Evolutionary conservation across 495 filamentous ascomycete species (phyloP), one percentile per base, ranked within the genome.

Genomic region (Ascobolus immersus): DNA sequence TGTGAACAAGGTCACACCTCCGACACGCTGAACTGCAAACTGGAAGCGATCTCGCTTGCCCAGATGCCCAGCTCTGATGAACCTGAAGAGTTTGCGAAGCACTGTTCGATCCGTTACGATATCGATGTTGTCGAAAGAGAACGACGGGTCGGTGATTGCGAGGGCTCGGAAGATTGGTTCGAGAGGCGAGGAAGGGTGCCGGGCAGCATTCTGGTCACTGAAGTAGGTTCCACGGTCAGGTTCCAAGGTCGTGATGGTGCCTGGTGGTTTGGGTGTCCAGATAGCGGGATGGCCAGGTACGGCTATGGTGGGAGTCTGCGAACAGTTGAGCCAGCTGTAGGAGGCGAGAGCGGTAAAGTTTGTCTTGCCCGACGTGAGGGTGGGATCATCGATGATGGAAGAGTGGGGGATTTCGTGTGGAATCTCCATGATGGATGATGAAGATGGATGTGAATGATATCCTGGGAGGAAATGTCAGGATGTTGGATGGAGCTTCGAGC

Each of bases 41-140:
- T 50, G 52, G 35, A 63, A 65, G 12, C 43, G 19, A 17, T 54
- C 45, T 7, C 47, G 47, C 28, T 27, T 34, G 4, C 54, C 50
- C 21, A 58, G 47, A n/a, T n/a, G n/a, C n/a, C n/a, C n/a, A n/a
- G n/a, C n/a, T n/a, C n/a, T n/a, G 33, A 65, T 32, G 37, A 64
- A 65, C 2, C 47, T 42, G 11, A 66, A 50, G 20, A 67, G 53
- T 36, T 62, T 60, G 19, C 62, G 61, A 24, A 69, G 50, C 37
- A 60, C 65, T 38, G 56, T 59, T 22, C 61, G 52, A 38, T 69
- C 63, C 4, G 55, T 62, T 19, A 66, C 48, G 17, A 66, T 32
- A 38, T 67, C 57, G 25, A 60, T 42, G 0, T 41, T 36, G 17
- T 29, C 18, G 22, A 64, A 52, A 28, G 62, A 45, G 28, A 59